Evolutionary conservation across 2,329 filamentous ascomycete species (phyloP), one percentile per base, ranked within the genome.

Genomic region (Diaporthe sp.): DNA sequence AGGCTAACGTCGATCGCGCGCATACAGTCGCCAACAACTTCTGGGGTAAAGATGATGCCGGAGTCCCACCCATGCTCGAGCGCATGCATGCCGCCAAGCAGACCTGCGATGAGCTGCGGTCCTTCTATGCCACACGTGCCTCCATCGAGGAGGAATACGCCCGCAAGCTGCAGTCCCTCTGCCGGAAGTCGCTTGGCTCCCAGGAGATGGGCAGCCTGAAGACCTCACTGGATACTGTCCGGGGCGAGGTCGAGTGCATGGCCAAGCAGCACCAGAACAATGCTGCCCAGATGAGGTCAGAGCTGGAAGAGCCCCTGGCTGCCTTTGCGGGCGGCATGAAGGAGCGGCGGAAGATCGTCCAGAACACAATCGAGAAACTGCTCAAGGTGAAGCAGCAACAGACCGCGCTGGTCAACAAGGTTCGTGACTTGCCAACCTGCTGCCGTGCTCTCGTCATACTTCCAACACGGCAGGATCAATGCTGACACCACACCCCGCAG

Each of bases 41-140:
- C 85, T 99, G 97, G 97, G 97, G 97, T 77, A 98, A 97, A 88
- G 96, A 98, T 83, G 97, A 99, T 88, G 97, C 96, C 69, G 97
- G 97, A 82, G 96, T 99, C 81, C 89, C 89, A 59, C 97, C 97
- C 74, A 91, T 99, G 81, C 89, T 99, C 39, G 94, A 96, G 83
- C 96, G 97, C 81, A 97, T 99, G 95, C 93, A 95, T 81, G 93
- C 92, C 84, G 95, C 97, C 65, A 99, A 99, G 87, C 92, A 94
- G 80, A 98, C 97, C 35, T 96, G 93, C 82, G 97, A 99, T 84
- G 97, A 99, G 85, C 85, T 99, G 68, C 96, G 94, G 81, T 88
- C 93, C 13, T 99, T 99, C 85, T 99, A 99, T 83, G 51, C 78
- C 94, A 96, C 94, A 74, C 95, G 97, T 75, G 94, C 96, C 70